A percentile compares a stretch with the other conserved stretches of the same genome.
Evolutionary conservation across 768 basidiomycete species (phyloP).

Genomic region (Boletus insuetus): DNA sequence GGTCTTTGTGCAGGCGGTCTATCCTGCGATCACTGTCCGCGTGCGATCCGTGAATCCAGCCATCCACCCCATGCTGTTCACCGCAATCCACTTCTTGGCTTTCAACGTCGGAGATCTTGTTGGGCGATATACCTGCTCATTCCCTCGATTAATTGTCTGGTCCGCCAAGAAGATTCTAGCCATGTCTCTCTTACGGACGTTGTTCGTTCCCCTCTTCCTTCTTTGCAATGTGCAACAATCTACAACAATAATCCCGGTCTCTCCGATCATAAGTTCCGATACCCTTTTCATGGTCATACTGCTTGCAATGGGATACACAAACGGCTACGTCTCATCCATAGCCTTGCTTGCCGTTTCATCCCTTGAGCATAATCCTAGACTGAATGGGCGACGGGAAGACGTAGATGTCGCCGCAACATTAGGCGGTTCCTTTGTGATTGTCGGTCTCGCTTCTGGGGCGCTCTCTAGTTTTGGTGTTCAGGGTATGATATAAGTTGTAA

Average conservation of each 20-base stretch:
- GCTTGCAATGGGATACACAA: constrained; percentile 70
- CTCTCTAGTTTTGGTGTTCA: constrained; percentile 78
- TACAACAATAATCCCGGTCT: constrained; percentile 23
- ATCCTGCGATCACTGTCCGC: constrained; percentile 80
- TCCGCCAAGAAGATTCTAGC: constrained; percentile 58
- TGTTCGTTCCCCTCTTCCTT: constrained; percentile 87
- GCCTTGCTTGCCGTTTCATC: constrained; percentile 85
- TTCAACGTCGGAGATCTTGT: constrained; percentile 72
- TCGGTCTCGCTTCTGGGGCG: constrained; percentile 74
- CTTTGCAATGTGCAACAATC: constrained; percentile 77
- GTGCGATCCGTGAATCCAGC: constrained; percentile 62
- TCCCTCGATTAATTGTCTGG: constrained; percentile 67
- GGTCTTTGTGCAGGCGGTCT: constrained; percentile 60
- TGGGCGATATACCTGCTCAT: constrained; percentile 67
- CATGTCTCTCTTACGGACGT: constrained; percentile 64
- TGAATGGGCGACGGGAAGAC: constrained; percentile 69
- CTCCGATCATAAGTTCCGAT: constrained; percentile 69
- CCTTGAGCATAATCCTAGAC: constrained; percentile 69
- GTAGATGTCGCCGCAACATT: constrained; percentile 86
- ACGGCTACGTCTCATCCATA: constrained; percentile 75
- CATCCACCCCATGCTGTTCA: constrained; percentile 83
- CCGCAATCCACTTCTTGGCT: constrained; percentile 69
- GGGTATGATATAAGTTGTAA: constrained; percentile 49
- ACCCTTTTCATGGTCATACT: constrained; percentile 71
- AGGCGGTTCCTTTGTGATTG: constrained; percentile 73